Evolutionary conservation across 352 stramenopile genomes (phyloP).

Genomic region (Phytopythium aichiense): DNA sequence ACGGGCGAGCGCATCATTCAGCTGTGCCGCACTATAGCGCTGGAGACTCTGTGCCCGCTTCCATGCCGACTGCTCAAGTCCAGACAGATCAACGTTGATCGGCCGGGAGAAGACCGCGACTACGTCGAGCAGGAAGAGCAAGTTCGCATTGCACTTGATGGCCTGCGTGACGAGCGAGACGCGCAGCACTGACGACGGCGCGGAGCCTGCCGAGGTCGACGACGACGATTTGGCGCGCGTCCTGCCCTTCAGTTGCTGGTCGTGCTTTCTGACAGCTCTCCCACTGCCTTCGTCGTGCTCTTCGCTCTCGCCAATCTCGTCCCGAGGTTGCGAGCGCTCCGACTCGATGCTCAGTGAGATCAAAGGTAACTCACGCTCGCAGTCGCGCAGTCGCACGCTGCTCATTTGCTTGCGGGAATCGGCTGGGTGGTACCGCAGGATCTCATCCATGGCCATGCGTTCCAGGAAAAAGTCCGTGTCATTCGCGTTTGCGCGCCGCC

Average conservation of each 20-base stretch:
- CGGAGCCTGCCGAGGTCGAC: constrained; percentile 5
- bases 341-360: constrained; percentile 65
- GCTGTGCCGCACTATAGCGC: constrained; percentile 69
- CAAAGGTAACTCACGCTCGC: constrained; percentile 62
- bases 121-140: constrained; percentile 69
- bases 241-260: background rate
- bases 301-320: constrained; percentile 14
- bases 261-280: background rate
- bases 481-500: constrained; percentile 5
- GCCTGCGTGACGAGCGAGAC: constrained; percentile 75
- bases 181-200: constrained; percentile 24
- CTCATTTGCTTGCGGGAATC: constrained; percentile 68
- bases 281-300: constrained; percentile 6
- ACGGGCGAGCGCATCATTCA: constrained; percentile 59
- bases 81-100: constrained; percentile 69
- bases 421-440: constrained; percentile 56
- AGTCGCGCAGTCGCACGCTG: constrained; percentile 61
- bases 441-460: constrained; percentile 71
- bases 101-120: constrained; percentile 68
- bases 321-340: constrained; percentile 14
- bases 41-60: constrained; percentile 69
- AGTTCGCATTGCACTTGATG: constrained; percentile 75
- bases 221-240: background rate
- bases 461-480: constrained; percentile 57
- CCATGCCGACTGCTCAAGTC: constrained; percentile 69